These are phyloP conservation scores for Sparassis latifolia DNA, from an alignment of 1,284 basidiomycete species.

Conservation along the genomic window DNA sequence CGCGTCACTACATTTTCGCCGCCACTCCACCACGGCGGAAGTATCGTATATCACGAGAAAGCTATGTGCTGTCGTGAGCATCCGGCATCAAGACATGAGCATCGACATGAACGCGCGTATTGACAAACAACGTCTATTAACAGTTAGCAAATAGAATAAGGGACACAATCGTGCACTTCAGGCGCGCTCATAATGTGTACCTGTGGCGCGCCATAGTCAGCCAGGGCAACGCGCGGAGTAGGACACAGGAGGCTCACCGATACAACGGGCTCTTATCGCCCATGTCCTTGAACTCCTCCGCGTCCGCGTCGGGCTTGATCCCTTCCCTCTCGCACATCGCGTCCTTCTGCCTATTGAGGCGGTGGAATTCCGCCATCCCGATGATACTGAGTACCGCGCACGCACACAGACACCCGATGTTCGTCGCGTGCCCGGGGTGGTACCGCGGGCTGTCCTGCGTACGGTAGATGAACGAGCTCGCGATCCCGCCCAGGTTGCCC, in stretches of 20 bases:
- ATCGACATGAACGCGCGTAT: too few species aligned
- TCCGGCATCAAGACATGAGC: too few species aligned
- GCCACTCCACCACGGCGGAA: too few species aligned
- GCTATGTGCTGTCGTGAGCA: too few species aligned
- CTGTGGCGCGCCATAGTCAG: neutral
- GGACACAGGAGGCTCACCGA: neutral
- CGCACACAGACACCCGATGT: conserved; percentile 1
- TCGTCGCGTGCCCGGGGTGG: conserved; percentile 2
- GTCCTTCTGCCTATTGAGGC: neutral
- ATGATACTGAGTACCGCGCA: neutral
- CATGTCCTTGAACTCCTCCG: conserved; percentile 2
- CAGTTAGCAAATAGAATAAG: too few species aligned
- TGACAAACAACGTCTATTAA: too few species aligned
- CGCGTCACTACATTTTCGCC: too few species aligned
- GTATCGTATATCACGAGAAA: too few species aligned
- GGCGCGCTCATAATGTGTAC: neutral
- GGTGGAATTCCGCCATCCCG: neutral
- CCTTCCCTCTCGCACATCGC: neutral
- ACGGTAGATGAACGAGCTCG: conserved; percentile 4
- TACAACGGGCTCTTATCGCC: neutral
- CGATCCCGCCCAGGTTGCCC: conserved; percentile 50
- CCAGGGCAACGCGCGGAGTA: too few species aligned
- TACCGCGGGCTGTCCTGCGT: conserved; percentile 3
- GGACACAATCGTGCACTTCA: too few species aligned
- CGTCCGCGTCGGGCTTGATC: neutral